phyloP scores from a whole-genome alignment of 371 early-diverging fungal genomes.

The Zychaea mexicana region DNA sequence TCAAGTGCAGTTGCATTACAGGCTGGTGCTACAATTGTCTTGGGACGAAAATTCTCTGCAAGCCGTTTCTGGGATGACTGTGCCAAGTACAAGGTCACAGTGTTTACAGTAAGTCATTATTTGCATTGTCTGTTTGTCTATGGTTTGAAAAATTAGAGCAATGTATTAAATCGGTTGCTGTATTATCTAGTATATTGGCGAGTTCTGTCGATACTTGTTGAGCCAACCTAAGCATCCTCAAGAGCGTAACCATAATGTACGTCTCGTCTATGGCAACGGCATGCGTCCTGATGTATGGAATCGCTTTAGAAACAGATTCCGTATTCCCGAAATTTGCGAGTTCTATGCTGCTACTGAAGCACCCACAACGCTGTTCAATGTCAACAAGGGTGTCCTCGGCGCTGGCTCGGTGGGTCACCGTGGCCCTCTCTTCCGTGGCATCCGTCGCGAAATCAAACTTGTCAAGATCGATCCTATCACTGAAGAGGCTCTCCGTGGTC shows the following conservation, averaged over 20 bases:
- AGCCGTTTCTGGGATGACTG: slow-evolving; percentile 54
- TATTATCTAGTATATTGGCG: slow-evolving; percentile 65
- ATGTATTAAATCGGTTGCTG: too few species aligned
- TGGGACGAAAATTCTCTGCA: slow-evolving; percentile 53
- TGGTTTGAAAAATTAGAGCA: too few species aligned
- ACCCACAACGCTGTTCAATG: slow-evolving; percentile 45
- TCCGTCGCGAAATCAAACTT: slow-evolving; percentile 28
- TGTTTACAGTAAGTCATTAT: slow-evolving; percentile 40
- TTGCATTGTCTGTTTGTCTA: too few species aligned
- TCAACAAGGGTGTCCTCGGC: slow-evolving; percentile 48
- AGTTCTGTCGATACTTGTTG: slow-evolving; percentile 69
- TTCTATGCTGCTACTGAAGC: slow-evolving; percentile 56
- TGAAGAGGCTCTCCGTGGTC: slow-evolving; percentile 32
- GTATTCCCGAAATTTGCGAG: slow-evolving; percentile 54
- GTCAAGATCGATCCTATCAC: slow-evolving; percentile 44
- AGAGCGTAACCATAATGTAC: slow-evolving; percentile 52
- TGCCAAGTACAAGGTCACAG: slow-evolving; percentile 38
- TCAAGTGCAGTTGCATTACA: slow-evolving; percentile 25
- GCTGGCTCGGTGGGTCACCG: slow-evolving; percentile 58
- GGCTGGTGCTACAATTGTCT: slow-evolving; percentile 43
- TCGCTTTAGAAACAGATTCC: slow-evolving; percentile 54
- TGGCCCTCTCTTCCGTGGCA: slow-evolving; percentile 26
- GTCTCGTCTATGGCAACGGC: slow-evolving; percentile 72
- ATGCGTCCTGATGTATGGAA: slow-evolving; percentile 74
- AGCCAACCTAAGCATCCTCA: slow-evolving; percentile 45